Percentiles rank a stretch among this genome's conserved stretches.
Conservation (phyloP, 345 rosid species). For the Eucalyptus polyanthemos region DNA sequence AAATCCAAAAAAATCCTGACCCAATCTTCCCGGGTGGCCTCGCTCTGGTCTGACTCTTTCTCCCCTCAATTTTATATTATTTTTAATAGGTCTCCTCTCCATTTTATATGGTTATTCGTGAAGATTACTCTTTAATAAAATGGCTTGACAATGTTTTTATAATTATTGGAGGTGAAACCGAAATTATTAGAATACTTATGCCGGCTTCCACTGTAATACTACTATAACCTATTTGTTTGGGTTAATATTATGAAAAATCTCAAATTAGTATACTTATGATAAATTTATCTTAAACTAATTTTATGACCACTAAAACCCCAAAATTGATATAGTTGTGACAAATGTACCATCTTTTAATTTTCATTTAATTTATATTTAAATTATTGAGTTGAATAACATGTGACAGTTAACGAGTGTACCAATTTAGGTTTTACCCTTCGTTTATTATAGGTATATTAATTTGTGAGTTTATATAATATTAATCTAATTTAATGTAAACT, state of each 20-base stretch:
- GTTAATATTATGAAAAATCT: no score
- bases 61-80: background rate
- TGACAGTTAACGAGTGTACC: accelerated
- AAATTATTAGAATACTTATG: background rate
- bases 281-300: no score
- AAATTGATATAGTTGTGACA: background rate
- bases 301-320: accelerated
- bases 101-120: background rate
- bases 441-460: no score
- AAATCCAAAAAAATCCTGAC: background rate
- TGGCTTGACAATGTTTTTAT: background rate
- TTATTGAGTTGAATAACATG: background rate
- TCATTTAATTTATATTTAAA: no score
- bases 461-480: background rate
- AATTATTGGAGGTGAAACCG: background rate
- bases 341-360: no score
- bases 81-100: background rate
- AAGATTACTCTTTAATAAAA: background rate
- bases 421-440: accelerated
- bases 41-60: background rate
- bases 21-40: background rate
- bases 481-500: no score
- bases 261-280: no score
- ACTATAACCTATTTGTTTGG: background rate
- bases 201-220: background rate